A percentile compares a stretch with the other conserved stretches of the same genome.
Evolutionary conservation across 192 early-diverging fungal genomes (phyloP).

Genomic region (Coemansia sp.): DNA sequence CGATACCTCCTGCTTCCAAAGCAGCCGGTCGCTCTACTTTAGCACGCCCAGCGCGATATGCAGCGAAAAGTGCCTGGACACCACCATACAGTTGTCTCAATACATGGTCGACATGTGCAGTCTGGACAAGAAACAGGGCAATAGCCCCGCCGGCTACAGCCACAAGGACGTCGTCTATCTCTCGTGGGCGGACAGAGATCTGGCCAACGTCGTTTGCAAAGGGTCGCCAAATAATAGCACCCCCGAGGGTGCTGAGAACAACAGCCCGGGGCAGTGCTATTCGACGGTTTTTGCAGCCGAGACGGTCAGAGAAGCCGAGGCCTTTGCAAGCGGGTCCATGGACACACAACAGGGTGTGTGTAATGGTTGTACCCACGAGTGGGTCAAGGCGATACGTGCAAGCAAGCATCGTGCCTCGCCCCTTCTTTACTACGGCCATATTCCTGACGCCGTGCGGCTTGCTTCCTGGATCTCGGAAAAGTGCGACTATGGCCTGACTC

Average conservation of each 20-base stretch:
- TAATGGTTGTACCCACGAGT: slow-evolving; percentile 30
- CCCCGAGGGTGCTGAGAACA: not conserved
- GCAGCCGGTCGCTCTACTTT: slow-evolving; percentile 31
- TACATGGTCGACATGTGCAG: slow-evolving; percentile 27
- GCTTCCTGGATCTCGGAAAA: slow-evolving; percentile 44
- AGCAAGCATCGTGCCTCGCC: slow-evolving; percentile 31
- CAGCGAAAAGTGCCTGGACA: slow-evolving; percentile 20
- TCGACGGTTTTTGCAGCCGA: slow-evolving; percentile 31
- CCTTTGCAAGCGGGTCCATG: no score
- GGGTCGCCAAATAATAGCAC: slow-evolving; percentile 3
- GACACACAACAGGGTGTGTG: no score
- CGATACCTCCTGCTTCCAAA: slow-evolving; percentile 25
- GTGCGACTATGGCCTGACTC: slow-evolving; percentile 31
- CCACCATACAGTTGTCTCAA: slow-evolving; percentile 24
- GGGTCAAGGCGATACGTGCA: slow-evolving; percentile 16
- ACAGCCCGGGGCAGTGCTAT: slow-evolving; percentile 21
- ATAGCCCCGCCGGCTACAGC: slow-evolving; percentile 31
- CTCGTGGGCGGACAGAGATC: slow-evolving; percentile 28
- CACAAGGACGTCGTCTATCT: slow-evolving; percentile 40
- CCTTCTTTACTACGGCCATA: slow-evolving; percentile 44
- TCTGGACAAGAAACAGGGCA: slow-evolving; percentile 4
- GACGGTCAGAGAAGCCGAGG: slow-evolving; percentile 18
- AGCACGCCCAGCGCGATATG: slow-evolving; percentile 34
- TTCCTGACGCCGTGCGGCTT: slow-evolving; percentile 31
- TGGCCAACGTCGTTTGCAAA: slow-evolving; percentile 29